Evolutionary conservation across 129 eudicot species (phyloP), one percentile per base, ranked within the genome.

Genomic region (Apium graveolens): DNA sequence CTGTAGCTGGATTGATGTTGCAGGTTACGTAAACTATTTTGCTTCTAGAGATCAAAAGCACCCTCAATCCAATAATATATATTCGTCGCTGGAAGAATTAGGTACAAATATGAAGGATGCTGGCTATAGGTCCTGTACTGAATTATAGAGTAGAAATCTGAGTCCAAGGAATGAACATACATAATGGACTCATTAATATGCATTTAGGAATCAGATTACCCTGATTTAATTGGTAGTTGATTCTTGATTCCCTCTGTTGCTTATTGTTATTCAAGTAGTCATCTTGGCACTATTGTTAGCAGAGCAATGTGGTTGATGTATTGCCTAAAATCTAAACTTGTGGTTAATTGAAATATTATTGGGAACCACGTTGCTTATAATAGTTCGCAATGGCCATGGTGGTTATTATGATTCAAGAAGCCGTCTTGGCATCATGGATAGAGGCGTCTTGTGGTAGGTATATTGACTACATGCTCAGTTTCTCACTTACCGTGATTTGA

Each of bases 1-100:
- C 73, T 77, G 87, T 78, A 91, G 98, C 86, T 91, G 98, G 98
- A 88, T 91, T 70, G 87, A 88, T 82, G 74, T 86, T 44, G 81
- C 85, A 55, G 92, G 89, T 76, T 57, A 76, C 75, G 66, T 80
- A 13, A 87, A 86, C 55, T 86, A 35, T 81, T 91, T 89, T 69
- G 80, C 45, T 71, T 87, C 92, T 11, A 93, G 85, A 63, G 91
- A 93, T 49, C 63, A 68, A 82, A 85, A 83, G 73, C 90, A 89
- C 78, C 83, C 82, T 55, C 68, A 73, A 74, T 84, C 83, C 51
- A 71, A 68, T 46, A 86, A 87, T 51, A 82, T 88, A 83, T 89
- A 91, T 75, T 74, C 76, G 51, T 83, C 81, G 84, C 74, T 89
- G 89, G 87, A 82, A 65, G 76, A 71, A 72, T 76, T 89, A 82